Percentiles rank a stretch among this genome's conserved stretches.
These are phyloP conservation scores for thale cress (Arabidopsis thaliana) DNA, from an alignment of 345 rosid species.

Conservation along the genomic window TAIR10.1 NC_003076.8:7017501-7018000, in stretches of 20 bases:
- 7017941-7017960: constrained; percentile 63
- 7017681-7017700: constrained; percentile 57
- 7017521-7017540: constrained; percentile 76
- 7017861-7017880: constrained; percentile 69
- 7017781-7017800: constrained; percentile 66
- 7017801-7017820: constrained; percentile 80
- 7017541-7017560: constrained; percentile 71
- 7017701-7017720: constrained; percentile 71
- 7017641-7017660: constrained; percentile 66
- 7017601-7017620: constrained; percentile 92
- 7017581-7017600: constrained; percentile 73
- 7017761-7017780: constrained; percentile 72
- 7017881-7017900: constrained; percentile 46
- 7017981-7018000: constrained; percentile 69
- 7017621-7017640: constrained; percentile 89
- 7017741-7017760: constrained; percentile 55
- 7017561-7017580: constrained; percentile 73
- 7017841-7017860: constrained; percentile 93
- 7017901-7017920: constrained; percentile 61
- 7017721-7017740: constrained; percentile 60
- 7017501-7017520: constrained; percentile 65
- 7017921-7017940: constrained; percentile 64
- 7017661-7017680: constrained; percentile 60
- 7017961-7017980: constrained; percentile 54
- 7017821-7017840: constrained; percentile 98